A percentile compares a stretch with the other conserved stretches of the same genome.
These are phyloP conservation scores for Nepenthes alata DNA, from an alignment of 179 eudicot genomes.

Conservation along the genomic window DNA sequence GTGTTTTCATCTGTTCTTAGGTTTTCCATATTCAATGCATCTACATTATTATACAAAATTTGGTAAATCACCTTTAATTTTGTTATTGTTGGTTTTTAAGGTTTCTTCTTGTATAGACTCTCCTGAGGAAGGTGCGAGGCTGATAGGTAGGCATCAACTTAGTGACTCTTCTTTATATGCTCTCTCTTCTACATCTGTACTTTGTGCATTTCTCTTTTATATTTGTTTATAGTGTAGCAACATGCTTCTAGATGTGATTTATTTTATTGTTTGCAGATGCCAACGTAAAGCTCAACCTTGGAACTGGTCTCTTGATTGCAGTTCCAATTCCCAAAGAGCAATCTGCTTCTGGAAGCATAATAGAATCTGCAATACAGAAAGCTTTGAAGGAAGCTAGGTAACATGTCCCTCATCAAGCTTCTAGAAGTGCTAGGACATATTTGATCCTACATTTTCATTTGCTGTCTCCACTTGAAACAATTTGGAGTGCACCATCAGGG, in stretches of 20 bases:
- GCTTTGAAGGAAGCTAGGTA: constrained; percentile 84
- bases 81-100: constrained; percentile 18
- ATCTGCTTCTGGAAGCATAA: constrained; percentile 68
- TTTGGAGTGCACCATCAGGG: constrained; percentile 36
- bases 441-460: background rate
- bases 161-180: background rate
- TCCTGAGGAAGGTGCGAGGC: constrained; percentile 72
- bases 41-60: too few relatives aligned
- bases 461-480: background rate
- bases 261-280: constrained; percentile 36
- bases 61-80: too few relatives aligned
- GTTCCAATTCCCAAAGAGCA: constrained; percentile 86
- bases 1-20: too few relatives aligned
- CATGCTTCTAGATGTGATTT: background rate
- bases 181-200: background rate
- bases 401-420: constrained; percentile 1
- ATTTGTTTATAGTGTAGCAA: background rate
- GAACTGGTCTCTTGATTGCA: constrained; percentile 73
- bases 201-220: background rate
- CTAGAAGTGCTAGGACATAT: background rate
- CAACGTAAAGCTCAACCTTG: constrained; percentile 50
- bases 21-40: too few relatives aligned
- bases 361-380: constrained; percentile 78
- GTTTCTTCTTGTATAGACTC: constrained; percentile 66
- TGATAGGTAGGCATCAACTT: constrained; percentile 42